A percentile compares a stretch with the other conserved stretches of the same genome.
phyloP scores from a whole-genome alignment of 169 alveolate genomes.

The Plasmodium ovale region DNA sequence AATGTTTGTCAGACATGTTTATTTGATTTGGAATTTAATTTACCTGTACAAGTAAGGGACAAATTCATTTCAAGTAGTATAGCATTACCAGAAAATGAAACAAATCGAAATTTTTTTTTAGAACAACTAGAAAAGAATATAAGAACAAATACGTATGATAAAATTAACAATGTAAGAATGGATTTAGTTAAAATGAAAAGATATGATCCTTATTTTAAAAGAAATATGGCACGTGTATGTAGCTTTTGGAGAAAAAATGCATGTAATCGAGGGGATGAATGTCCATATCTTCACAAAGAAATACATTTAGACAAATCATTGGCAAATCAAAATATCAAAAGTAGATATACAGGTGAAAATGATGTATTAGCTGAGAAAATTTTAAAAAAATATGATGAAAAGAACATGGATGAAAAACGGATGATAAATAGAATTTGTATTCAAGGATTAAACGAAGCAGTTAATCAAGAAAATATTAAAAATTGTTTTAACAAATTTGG shows the following conservation, averaged over 20 bases:
- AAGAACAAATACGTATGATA: conserved; percentile 40
- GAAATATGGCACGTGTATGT: conserved; percentile 95
- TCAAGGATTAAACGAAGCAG: conserved; percentile 61
- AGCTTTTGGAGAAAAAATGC: conserved; percentile 94
- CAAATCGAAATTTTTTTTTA: conserved; percentile 82
- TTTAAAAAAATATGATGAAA: conserved; percentile 33
- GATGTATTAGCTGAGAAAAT: conserved; percentile 84
- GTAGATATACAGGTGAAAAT: conserved; percentile 83
- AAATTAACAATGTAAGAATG: conserved; percentile 47
- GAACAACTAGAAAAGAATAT: conserved; percentile 80
- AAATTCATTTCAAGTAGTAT: conserved; percentile 83
- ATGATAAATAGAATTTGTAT: conserved; percentile 46
- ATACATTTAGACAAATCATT: conserved; percentile 81
- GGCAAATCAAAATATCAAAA: conserved; percentile 82
- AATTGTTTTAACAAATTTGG: conserved; percentile 74
- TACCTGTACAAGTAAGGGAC: conserved; percentile 97
- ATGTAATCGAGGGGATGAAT: conserved; percentile 95
- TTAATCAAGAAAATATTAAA: conserved; percentile 36
- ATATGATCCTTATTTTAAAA: conserved; percentile 90
- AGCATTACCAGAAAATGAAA: conserved; percentile 83
- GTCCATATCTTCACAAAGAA: conserved; percentile 92
- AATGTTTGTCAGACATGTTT: conserved; percentile 98
- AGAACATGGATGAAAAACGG: conserved; percentile 26
- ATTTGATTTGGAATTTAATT: conserved; percentile 97
- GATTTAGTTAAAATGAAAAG: conserved; percentile 86